A percentile compares a stretch with the other conserved stretches of the same genome.
Conservation (phyloP, 1,284 basidiomycete genomes). For the Puccinia hordei region DNA sequence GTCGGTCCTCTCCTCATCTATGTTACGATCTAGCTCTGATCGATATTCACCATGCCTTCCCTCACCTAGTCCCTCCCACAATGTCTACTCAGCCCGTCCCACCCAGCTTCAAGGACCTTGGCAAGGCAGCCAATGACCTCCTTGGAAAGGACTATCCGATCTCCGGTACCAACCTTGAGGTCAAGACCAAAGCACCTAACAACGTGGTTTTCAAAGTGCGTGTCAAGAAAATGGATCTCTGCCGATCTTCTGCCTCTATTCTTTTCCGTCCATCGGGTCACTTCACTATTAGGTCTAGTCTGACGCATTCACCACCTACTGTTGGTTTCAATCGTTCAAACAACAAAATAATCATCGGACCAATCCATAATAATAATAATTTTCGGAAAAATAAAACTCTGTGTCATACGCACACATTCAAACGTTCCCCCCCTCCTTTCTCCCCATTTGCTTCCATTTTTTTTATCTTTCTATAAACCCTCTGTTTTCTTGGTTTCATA, state of each 20-base stretch:
- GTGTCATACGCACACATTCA: conserved; percentile 53
- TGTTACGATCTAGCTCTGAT: neutral
- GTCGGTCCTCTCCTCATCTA: neutral
- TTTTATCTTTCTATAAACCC: conserved; percentile 17
- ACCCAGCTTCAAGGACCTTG: conserved; percentile 58
- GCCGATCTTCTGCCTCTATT: conserved; percentile 36
- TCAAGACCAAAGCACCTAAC: conserved; percentile 85
- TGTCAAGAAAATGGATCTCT: conserved; percentile 46
- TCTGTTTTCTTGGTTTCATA: conserved; percentile 33
- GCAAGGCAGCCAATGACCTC: conserved; percentile 95
- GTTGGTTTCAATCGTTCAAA: conserved; percentile 31
- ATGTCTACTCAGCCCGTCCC: conserved; percentile 50
- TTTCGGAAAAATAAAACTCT: conserved; percentile 69
- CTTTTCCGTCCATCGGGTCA: conserved; percentile 64
- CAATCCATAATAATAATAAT: neutral
- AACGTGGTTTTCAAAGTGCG: conserved; percentile 61
- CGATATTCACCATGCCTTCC: too few species aligned
- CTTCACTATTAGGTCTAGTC: conserved; percentile 68
- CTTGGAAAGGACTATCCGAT: conserved; percentile 91
- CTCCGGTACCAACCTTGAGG: conserved; percentile 65
- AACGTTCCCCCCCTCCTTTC: too few species aligned
- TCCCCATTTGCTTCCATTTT: neutral
- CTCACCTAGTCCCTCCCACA: neutral
- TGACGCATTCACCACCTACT: conserved; percentile 41
- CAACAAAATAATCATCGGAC: neutral